A percentile compares a stretch with the other conserved stretches of the same genome.
Conservation (phyloP, 371 early-diverging fungal species). For the Apophysomyces elegans region DNA sequence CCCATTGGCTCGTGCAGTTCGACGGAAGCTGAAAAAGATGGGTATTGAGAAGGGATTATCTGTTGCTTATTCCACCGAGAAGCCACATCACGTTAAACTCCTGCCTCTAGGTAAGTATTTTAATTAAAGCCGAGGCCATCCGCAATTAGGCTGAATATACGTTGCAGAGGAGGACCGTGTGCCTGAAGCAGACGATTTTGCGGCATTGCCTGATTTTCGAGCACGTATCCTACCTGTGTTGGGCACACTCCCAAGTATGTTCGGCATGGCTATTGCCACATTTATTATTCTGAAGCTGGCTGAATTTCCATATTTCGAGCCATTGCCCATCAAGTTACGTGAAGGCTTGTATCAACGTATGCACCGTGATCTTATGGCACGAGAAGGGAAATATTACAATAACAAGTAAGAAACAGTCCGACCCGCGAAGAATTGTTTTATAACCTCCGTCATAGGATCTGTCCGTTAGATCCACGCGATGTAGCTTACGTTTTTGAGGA, state of each 20-base stretch:
- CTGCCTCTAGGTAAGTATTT: conserved; percentile 61
- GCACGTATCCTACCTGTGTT: conserved; percentile 87
- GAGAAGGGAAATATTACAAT: conserved; percentile 60
- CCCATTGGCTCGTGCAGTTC: conserved; percentile 86
- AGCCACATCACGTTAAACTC: conserved; percentile 80
- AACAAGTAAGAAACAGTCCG: conserved; percentile 45
- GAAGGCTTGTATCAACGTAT: conserved; percentile 73
- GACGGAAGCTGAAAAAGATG: conserved; percentile 70
- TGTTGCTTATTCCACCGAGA: conserved; percentile 94
- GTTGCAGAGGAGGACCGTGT: conserved; percentile 76
- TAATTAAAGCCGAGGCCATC: too few species aligned
- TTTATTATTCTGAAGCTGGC: conserved; percentile 83
- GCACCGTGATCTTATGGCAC: conserved; percentile 72
- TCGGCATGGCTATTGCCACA: conserved; percentile 91
- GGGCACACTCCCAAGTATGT: conserved; percentile 91
- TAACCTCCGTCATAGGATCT: conserved; percentile 26
- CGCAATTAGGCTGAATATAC: not conserved
- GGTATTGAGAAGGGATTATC: conserved; percentile 78
- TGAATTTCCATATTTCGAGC: conserved; percentile 72
- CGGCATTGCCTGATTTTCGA: conserved; percentile 89
- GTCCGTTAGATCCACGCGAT: conserved; percentile 72
- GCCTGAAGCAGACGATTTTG: conserved; percentile 84
- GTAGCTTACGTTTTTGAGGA: conserved; percentile 88
- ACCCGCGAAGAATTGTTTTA: not conserved
- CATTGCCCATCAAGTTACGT: conserved; percentile 82